A percentile compares a stretch with the other conserved stretches of the same genome.
Conservation (phyloP, 257 asterid species). For the Solanum neorickii region DNA sequence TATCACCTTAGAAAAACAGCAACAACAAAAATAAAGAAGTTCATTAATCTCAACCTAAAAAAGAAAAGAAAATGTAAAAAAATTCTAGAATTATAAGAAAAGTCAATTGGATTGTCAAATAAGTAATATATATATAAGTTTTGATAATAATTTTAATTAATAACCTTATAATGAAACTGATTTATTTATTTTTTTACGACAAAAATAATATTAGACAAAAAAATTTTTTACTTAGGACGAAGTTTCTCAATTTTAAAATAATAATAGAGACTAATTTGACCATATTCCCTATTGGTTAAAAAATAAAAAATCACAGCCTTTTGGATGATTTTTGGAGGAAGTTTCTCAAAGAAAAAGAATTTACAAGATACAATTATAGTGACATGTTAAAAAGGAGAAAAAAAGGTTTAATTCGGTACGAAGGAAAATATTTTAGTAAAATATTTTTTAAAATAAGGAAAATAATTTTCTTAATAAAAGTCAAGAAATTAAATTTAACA, state of each 20-base stretch:
- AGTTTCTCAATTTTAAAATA: background rate
- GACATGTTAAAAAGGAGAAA: background rate
- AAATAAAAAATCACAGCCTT: background rate
- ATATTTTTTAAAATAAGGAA: fast-evolving
- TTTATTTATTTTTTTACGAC: background rate
- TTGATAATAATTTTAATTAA: too few relatives aligned
- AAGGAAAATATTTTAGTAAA: background rate
- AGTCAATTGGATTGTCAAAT: background rate
- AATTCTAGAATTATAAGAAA: background rate
- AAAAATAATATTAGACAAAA: background rate
- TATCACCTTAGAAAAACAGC: background rate
- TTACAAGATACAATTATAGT: background rate
- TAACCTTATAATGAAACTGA: background rate
- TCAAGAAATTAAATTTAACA: fast-evolving
- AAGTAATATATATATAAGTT: background rate
- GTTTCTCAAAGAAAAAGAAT: background rate
- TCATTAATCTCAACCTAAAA: background rate
- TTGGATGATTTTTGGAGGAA: background rate
- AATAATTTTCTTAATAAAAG: background rate
- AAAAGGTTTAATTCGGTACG: background rate
- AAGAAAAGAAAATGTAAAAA: background rate
- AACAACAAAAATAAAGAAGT: background rate
- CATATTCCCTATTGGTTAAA: background rate
- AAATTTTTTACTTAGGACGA: background rate
- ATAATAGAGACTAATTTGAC: background rate